These are phyloP conservation scores for Verticillium alfalfae DNA, from an alignment of 2,329 filamentous ascomycete species.

Conservation along the genomic window DNA sequence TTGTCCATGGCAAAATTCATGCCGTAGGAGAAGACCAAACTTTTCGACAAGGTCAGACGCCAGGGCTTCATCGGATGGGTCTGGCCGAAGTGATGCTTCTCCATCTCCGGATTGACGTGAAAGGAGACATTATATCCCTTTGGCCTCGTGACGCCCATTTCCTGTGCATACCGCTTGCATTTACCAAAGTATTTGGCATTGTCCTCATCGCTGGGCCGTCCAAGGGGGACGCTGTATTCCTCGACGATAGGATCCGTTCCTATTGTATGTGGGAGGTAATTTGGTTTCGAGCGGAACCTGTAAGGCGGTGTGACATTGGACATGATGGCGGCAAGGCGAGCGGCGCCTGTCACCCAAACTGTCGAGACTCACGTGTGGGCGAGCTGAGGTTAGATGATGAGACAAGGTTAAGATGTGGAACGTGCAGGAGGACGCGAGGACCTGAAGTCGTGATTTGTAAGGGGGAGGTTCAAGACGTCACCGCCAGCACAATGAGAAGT, in stretches of 20 bases:
- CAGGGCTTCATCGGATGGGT: conserved; percentile 99
- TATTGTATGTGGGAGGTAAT: conserved; percentile 52
- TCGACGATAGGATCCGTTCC: conserved; percentile 47
- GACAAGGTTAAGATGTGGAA: neutral
- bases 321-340: conserved; percentile 18
- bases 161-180: conserved; percentile 49
- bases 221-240: conserved; percentile 45
- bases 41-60: conserved; percentile 92
- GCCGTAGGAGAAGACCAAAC: conserved; percentile 88
- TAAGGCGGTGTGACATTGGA: conserved; percentile 38
- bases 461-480: no score
- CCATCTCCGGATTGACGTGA: conserved; percentile 91
- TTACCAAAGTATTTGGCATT: conserved; percentile 53
- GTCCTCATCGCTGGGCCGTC: conserved; percentile 44
- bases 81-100: conserved; percentile 94
- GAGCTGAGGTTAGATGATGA: neutral
- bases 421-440: neutral
- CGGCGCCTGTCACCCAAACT: neutral
- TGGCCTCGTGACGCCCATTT: conserved; percentile 70
- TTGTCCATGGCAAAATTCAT: conserved; percentile 97
- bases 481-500: no score
- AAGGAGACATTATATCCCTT: conserved; percentile 90
- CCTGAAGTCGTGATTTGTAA: neutral
- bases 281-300: conserved; percentile 50
- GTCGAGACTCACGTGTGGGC: neutral